Evolutionary conservation across 441 rosid species (phyloP).

Genomic region (Pelargonium myrrhifolium): DNA sequence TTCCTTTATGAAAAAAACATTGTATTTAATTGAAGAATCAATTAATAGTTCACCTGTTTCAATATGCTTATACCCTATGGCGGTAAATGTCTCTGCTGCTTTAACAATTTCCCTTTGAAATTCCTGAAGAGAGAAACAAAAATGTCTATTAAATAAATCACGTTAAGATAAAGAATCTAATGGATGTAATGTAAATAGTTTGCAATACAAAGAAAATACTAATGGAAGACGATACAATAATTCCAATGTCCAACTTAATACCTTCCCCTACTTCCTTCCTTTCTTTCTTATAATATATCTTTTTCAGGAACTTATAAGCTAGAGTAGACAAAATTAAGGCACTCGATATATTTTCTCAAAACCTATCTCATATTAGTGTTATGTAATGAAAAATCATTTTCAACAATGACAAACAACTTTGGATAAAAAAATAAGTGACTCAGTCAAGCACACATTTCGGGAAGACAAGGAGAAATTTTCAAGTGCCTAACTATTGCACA

Average conservation of each 20-base stretch:
- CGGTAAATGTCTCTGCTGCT: slow-evolving; percentile 62
- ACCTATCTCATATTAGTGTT: neutral
- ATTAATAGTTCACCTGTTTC: slow-evolving; percentile 55
- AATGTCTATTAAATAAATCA: neutral
- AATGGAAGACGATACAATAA: slow-evolving; percentile 3
- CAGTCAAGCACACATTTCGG: neutral
- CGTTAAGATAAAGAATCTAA: slow-evolving; percentile 1
- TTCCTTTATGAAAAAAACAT: slow-evolving; percentile 12
- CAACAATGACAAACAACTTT: neutral
- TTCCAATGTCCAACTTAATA: slow-evolving; percentile 4
- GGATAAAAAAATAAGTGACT: neutral
- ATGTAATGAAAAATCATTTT: neutral
- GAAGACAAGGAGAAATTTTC: neutral
- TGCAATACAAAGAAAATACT: slow-evolving; percentile 8
- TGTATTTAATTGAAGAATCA: slow-evolving; percentile 9
- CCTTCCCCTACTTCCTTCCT: neutral
- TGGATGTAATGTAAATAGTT: slow-evolving; percentile 12
- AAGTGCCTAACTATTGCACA: neutral
- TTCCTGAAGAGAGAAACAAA: slow-evolving; percentile 42
- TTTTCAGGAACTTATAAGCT: neutral
- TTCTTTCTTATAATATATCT: neutral
- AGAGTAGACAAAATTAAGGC: neutral
- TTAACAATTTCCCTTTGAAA: slow-evolving; percentile 71
- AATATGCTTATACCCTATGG: slow-evolving; percentile 67
- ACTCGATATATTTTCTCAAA: neutral